Conservation (phyloP, 495 filamentous ascomycete genomes). For the Penicillium herquei region DNA sequence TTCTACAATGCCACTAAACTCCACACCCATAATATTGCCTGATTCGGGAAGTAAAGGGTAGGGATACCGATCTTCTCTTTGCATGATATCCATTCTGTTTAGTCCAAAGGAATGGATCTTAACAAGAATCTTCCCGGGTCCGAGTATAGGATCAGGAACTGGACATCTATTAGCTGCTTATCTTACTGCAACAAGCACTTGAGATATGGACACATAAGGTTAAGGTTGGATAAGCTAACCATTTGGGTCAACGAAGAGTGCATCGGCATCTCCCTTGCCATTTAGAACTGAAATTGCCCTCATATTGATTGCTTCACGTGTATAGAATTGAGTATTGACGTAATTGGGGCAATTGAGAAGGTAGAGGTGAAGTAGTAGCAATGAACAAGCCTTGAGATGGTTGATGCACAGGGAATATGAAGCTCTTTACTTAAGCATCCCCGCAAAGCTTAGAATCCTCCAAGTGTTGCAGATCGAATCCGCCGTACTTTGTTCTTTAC, state of each 20-base stretch:
- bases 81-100: not conserved
- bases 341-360: too few relatives aligned
- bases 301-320: too few relatives aligned
- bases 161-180: not conserved
- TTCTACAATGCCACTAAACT: not conserved
- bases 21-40: not conserved
- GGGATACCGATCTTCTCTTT: not conserved
- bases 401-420: too few relatives aligned
- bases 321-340: too few relatives aligned
- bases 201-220: too few relatives aligned
- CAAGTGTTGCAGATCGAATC: too few relatives aligned
- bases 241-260: not conserved
- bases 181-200: too few relatives aligned
- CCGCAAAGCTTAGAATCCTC: too few relatives aligned
- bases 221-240: not conserved
- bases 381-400: not conserved
- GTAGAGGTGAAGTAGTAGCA: not conserved
- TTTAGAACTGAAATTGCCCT: not conserved
- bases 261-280: not conserved
- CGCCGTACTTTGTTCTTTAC: too few relatives aligned
- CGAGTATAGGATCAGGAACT: not conserved
- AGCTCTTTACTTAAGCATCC: too few relatives aligned
- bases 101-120: not conserved
- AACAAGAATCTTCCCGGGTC: not conserved
- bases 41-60: not conserved